Evolutionary conservation across 2,329 filamentous ascomycete genomes (phyloP).

Genomic region (Sporothrix brunneoviolacea): DNA sequence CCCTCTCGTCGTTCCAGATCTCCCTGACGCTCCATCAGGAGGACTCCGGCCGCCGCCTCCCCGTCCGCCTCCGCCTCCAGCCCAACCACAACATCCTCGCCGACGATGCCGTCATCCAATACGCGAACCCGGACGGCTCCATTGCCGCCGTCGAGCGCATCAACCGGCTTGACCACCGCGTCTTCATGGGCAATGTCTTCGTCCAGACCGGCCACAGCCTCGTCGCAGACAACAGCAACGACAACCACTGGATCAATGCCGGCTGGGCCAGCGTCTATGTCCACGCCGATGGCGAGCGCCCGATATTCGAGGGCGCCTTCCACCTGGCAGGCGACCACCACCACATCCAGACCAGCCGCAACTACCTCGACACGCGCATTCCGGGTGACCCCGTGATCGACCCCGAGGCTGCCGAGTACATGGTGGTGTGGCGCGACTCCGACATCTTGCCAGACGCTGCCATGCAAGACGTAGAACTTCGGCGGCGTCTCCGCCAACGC

Average conservation of each 20-base stretch:
- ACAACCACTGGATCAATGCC: constrained; percentile 62
- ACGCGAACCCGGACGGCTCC: constrained; percentile 65
- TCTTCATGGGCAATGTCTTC: constrained; percentile 77
- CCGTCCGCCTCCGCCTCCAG: constrained; percentile 72
- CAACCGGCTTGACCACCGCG: constrained; percentile 65
- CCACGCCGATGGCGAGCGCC: constrained; percentile 65
- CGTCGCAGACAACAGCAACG: constrained; percentile 40
- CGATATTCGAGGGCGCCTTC: constrained; percentile 88
- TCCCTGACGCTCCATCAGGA: constrained; percentile 66
- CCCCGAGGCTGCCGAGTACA: constrained; percentile 57
- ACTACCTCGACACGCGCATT: constrained; percentile 68
- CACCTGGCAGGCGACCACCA: constrained; percentile 75
- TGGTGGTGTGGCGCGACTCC: constrained; percentile 89
- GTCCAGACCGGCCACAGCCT: constrained; percentile 52
- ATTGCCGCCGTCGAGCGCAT: constrained; percentile 62
- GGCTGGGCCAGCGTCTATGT: constrained; percentile 85
- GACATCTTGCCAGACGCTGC: constrained; percentile 52
- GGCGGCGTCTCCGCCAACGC: constrained; percentile 34
- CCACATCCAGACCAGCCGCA: constrained; percentile 70
- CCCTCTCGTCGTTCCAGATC: constrained; percentile 77
- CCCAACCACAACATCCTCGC: constrained; percentile 88
- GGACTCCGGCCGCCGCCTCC: constrained; percentile 47
- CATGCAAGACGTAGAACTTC: constrained; percentile 54
- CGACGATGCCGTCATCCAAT: constrained; percentile 65
- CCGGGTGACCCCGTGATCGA: constrained; percentile 61